Evolutionary conservation across 2,329 filamentous ascomycete species (phyloP).

Genomic region (Pseudogymnoascus verrucosus): DNA sequence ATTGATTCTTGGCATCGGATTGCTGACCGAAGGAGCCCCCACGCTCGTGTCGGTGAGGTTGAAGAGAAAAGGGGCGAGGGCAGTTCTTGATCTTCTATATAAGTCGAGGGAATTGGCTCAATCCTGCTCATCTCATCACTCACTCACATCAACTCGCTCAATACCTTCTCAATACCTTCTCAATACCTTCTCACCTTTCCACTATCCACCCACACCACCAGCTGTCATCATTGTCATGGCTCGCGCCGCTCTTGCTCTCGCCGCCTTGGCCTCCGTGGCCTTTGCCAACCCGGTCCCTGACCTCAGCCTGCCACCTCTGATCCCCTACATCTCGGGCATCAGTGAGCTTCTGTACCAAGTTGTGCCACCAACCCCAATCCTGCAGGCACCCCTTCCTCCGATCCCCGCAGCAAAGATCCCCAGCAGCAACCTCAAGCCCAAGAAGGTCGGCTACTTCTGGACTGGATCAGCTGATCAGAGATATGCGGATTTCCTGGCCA

Average conservation of each 20-base stretch:
- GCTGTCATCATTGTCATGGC: neutral
- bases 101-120: slow-evolving; percentile 1
- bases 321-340: slow-evolving; percentile 50
- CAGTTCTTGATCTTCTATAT: slow-evolving; percentile 1
- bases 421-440: slow-evolving; percentile 48
- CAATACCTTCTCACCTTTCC: neutral
- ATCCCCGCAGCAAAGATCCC: slow-evolving; percentile 46
- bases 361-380: slow-evolving; percentile 46
- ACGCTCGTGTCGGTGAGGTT: slow-evolving; percentile 1
- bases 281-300: slow-evolving; percentile 14
- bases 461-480: slow-evolving; percentile 51
- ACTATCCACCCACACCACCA: neutral
- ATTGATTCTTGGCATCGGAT: neutral
- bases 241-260: neutral
- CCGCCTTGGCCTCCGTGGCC: slow-evolving; percentile 6
- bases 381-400: slow-evolving; percentile 52
- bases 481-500: slow-evolving; percentile 51
- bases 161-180: slow-evolving; percentile 8
- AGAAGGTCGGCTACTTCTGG: slow-evolving; percentile 61
- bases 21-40: neutral
- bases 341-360: slow-evolving; percentile 46
- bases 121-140: slow-evolving; percentile 2
- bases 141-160: slow-evolving; percentile 1
- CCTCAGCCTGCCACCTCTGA: slow-evolving; percentile 44
- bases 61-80: neutral